Percentiles rank a stretch among this genome's conserved stretches.
Evolutionary conservation across 2,329 filamentous ascomycete species (phyloP).

Genomic region (Stagonosporopsis chrysanthemi): DNA sequence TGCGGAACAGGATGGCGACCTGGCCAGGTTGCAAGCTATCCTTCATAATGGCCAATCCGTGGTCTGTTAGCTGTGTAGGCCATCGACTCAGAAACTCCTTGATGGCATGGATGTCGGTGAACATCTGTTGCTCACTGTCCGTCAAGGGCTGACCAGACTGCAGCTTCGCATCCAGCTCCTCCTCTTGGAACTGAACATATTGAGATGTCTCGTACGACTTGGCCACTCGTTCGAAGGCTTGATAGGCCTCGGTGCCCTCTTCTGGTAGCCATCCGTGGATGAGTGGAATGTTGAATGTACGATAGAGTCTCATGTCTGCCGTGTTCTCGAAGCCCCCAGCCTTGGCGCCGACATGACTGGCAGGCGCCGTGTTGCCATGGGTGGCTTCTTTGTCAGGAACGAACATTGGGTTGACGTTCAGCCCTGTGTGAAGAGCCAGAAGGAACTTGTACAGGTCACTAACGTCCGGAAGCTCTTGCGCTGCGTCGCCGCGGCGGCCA

Average conservation of each 20-base stretch:
- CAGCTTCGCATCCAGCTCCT: slow-evolving; percentile 85
- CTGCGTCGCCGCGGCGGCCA: slow-evolving; percentile 69
- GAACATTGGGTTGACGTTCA: slow-evolving; percentile 97
- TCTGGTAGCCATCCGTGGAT: slow-evolving; percentile 94
- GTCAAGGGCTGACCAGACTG: slow-evolving; percentile 66
- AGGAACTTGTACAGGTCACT: slow-evolving; percentile 88
- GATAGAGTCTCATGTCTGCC: slow-evolving; percentile 86
- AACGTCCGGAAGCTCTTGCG: slow-evolving; percentile 78
- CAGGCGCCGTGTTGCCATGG: slow-evolving; percentile 44
- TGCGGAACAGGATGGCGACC: slow-evolving; percentile 91
- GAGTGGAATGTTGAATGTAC: slow-evolving; percentile 85
- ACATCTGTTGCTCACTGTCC: slow-evolving; percentile 76
- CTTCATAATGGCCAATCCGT: slow-evolving; percentile 78
- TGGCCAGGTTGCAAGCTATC: slow-evolving; percentile 76
- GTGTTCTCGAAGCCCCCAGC: slow-evolving; percentile 88
- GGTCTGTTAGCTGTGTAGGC: slow-evolving; percentile 85
- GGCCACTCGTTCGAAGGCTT: slow-evolving; percentile 75
- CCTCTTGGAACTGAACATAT: slow-evolving; percentile 84
- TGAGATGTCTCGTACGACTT: slow-evolving; percentile 92
- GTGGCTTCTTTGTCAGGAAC: slow-evolving; percentile 61
- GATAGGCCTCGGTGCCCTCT: slow-evolving; percentile 68
- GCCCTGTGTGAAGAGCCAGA: slow-evolving; percentile 87
- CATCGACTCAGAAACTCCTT: slow-evolving; percentile 81
- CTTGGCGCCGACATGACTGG: slow-evolving; percentile 52
- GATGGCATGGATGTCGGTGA: slow-evolving; percentile 84